Conservation (phyloP, 2,329 filamentous ascomycete genomes). For the Dactylellina leptospora region DNA sequence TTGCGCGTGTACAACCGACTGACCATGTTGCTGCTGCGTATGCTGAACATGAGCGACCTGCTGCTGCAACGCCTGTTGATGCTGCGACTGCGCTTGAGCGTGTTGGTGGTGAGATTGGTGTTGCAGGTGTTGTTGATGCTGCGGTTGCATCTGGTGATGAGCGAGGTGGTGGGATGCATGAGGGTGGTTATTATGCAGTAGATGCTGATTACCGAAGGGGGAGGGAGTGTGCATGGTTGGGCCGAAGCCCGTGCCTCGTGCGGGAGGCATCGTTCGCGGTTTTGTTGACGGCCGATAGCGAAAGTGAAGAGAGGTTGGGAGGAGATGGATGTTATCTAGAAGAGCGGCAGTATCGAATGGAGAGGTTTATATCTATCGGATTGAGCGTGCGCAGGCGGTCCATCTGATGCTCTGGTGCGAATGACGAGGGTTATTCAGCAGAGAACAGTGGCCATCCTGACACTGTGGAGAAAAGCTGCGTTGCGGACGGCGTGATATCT, state of each 20-base stretch:
- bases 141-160: conserved; percentile 53
- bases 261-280: conserved; percentile 54
- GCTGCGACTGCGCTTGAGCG: conserved; percentile 67
- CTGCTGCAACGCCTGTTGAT: conserved; percentile 62
- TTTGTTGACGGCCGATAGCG: conserved; percentile 8
- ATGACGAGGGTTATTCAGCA: conserved; percentile 24
- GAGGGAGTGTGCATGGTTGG: conserved; percentile 56
- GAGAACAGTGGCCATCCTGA: conserved; percentile 29
- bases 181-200: conserved; percentile 42
- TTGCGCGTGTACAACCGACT: conserved; percentile 44
- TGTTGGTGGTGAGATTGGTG: conserved; percentile 61
- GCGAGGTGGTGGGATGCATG: conserved; percentile 49
- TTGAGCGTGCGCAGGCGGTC: conserved; percentile 16
- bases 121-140: conserved; percentile 65
- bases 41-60: conserved; percentile 53
- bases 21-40: conserved; percentile 61
- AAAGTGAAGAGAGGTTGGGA: neutral
- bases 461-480: neutral
- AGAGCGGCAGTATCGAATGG: conserved; percentile 16
- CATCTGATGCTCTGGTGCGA: conserved; percentile 25
- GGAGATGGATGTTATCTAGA: conserved; percentile 31
- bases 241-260: conserved; percentile 56
- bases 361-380: conserved; percentile 8
- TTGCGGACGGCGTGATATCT: neutral
- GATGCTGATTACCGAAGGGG: conserved; percentile 55